phyloP scores from a whole-genome alignment of 2,329 filamentous ascomycete species.

The Fusarium ramigenum region DNA sequence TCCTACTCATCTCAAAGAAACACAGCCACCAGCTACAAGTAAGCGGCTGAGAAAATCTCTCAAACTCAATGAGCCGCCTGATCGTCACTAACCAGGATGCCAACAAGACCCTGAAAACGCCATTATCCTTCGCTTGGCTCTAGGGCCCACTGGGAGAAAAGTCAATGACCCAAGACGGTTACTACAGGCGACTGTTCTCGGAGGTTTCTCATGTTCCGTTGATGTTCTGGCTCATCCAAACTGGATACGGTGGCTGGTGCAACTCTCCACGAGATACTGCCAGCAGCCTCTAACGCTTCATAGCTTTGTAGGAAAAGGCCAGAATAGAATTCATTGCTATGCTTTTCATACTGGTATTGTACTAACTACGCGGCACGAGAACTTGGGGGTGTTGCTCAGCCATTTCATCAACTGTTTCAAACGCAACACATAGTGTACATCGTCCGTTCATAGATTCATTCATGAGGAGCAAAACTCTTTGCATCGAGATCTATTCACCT shows the following conservation, averaged over 20 bases:
- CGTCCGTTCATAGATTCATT: background rate
- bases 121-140: conserved; percentile 8
- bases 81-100: background rate
- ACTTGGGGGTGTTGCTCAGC: background rate
- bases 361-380: background rate
- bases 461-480: background rate
- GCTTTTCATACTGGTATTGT: background rate
- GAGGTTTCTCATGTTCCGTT: background rate
- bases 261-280: background rate
- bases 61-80: conserved; percentile 22
- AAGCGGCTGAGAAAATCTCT: conserved; percentile 23
- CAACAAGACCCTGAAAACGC: conserved; percentile 25
- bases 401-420: background rate
- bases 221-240: background rate
- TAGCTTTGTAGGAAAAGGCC: background rate
- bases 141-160: background rate
- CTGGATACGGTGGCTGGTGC: background rate
- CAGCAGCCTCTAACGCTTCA: background rate
- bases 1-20: background rate
- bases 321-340: background rate
- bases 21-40: background rate
- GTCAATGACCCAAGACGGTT: background rate
- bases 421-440: background rate
- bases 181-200: background rate
- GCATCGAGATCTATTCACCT: background rate